phyloP scores from a whole-genome alignment of 441 rosid genomes.

The Kokia cookei region DNA sequence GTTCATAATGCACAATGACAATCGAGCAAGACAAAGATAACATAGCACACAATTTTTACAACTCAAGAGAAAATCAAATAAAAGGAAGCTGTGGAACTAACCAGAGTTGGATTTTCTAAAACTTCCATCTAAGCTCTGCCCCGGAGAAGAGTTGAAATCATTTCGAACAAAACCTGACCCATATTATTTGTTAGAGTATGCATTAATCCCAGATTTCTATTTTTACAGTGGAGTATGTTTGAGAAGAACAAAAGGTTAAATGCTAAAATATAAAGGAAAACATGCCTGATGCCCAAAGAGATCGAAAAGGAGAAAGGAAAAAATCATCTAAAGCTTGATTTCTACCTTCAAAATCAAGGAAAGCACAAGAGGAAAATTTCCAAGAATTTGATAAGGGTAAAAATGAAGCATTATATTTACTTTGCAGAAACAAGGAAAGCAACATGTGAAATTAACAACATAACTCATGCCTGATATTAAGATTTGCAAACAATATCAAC shows the following conservation, averaged over 20 bases:
- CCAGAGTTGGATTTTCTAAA: conserved; percentile 55
- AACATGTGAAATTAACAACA: background rate
- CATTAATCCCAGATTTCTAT: conserved; percentile 2
- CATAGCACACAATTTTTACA: background rate
- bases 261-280: background rate
- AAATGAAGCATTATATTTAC: background rate
- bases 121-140: conserved; percentile 49
- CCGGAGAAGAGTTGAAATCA: conserved; percentile 36
- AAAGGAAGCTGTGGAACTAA: conserved; percentile 20
- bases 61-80: background rate
- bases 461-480: background rate
- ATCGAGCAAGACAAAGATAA: conserved; percentile 1
- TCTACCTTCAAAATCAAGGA: background rate
- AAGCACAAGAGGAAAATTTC: background rate
- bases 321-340: background rate
- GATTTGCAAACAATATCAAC: background rate
- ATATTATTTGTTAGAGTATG: background rate
- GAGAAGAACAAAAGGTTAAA: background rate
- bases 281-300: background rate
- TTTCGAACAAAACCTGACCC: conserved; percentile 33
- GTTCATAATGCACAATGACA: background rate
- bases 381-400: background rate
- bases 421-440: background rate
- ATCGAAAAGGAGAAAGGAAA: background rate
- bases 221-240: background rate